Conservation (phyloP, 2,329 filamentous ascomycete genomes). For the Domatiomyces catenatus region DNA sequence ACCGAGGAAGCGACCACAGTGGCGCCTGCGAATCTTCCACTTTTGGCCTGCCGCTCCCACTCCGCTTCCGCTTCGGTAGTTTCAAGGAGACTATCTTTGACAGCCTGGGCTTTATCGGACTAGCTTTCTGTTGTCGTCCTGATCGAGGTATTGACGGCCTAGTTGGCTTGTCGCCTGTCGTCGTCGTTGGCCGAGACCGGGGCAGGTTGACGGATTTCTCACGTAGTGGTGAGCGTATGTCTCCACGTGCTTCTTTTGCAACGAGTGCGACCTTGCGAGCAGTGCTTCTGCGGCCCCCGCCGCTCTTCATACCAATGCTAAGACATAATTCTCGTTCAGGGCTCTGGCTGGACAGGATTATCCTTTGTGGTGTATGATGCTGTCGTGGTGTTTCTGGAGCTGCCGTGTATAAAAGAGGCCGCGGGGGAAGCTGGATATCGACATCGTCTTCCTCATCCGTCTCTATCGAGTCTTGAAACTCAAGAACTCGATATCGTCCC, state of each 20-base stretch:
- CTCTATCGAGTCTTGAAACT: constrained; percentile 11
- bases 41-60: background rate
- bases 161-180: constrained; percentile 1
- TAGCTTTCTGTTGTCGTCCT: background rate
- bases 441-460: constrained; percentile 1
- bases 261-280: background rate
- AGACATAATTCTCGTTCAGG: constrained; percentile 8
- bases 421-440: background rate
- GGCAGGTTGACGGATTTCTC: constrained; percentile 9
- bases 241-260: background rate
- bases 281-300: background rate
- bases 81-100: constrained; percentile 11
- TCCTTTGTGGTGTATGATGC: constrained; percentile 3
- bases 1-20: constrained; percentile 14
- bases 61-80: constrained; percentile 7
- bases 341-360: constrained; percentile 14
- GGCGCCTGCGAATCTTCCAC: constrained; percentile 11
- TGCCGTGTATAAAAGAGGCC: background rate
- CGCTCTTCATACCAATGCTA: constrained; percentile 5
- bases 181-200: background rate
- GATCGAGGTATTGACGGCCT: background rate
- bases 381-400: constrained; percentile 2
- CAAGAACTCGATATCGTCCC: constrained; percentile 1
- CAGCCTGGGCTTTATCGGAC: background rate
- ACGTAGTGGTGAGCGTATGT: constrained; percentile 5